phyloP scores from a whole-genome alignment of 78 protist species.

The Polysphondylium violaceum region DNA sequence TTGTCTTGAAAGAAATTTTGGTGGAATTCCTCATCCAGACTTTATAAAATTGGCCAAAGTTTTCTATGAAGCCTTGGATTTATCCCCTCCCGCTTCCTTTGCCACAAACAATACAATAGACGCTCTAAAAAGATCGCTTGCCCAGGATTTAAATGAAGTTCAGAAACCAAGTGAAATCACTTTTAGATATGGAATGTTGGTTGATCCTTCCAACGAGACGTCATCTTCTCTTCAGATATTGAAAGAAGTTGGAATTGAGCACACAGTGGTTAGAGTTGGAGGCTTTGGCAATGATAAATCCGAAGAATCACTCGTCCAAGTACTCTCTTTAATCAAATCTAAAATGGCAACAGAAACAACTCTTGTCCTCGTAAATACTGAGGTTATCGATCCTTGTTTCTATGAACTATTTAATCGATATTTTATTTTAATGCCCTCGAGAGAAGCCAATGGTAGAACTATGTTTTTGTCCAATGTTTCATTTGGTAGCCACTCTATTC shows the following conservation, averaged over 20 bases:
- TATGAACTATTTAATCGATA: slow-evolving; percentile 76
- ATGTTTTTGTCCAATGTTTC: slow-evolving; percentile 43
- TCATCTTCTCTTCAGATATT: slow-evolving; percentile 38
- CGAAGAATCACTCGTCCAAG: slow-evolving; percentile 7
- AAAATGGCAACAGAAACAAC: slow-evolving; percentile 69
- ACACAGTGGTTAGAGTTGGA: slow-evolving; percentile 64
- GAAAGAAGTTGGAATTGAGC: slow-evolving; percentile 32
- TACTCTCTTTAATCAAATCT: slow-evolving; percentile 36
- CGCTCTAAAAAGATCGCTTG: slow-evolving; percentile 5
- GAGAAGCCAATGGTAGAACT: not conserved
- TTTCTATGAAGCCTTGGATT: not conserved
- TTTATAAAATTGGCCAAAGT: slow-evolving; percentile 20
- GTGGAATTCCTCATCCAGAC: slow-evolving; percentile 24
- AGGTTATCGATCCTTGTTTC: slow-evolving; percentile 67
- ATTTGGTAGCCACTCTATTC: slow-evolving; percentile 49
- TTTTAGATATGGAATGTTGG: slow-evolving; percentile 48
- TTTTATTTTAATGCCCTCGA: slow-evolving; percentile 10
- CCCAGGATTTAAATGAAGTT: not conserved
- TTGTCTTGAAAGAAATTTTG: slow-evolving; percentile 57
- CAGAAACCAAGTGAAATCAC: slow-evolving; percentile 9
- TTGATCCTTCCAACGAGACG: slow-evolving; percentile 69
- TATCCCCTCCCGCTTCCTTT: not conserved
- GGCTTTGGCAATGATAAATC: slow-evolving; percentile 53
- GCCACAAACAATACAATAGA: slow-evolving; percentile 12
- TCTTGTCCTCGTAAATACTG: slow-evolving; percentile 67